Evolutionary conservation across 768 basidiomycete genomes (phyloP).

Genomic region (Kwoniella sp.): DNA sequence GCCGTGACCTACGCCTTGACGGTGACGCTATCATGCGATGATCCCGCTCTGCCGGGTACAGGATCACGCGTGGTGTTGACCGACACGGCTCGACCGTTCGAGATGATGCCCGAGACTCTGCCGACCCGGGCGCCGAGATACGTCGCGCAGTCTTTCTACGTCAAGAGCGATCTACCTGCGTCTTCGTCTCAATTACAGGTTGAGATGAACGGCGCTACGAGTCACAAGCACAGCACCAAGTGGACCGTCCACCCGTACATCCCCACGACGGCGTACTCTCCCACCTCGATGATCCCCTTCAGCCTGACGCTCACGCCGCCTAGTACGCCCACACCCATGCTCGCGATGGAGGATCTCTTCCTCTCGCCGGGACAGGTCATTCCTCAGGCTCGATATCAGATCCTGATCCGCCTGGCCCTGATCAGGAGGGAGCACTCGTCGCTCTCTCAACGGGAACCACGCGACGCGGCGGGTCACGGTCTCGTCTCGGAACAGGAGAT

Average conservation of each 20-base stretch:
- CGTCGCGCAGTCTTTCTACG: slow-evolving; percentile 25
- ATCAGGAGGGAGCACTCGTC: slow-evolving; percentile 35
- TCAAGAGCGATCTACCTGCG: slow-evolving; percentile 15
- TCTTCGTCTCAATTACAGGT: neutral
- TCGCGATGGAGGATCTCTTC: neutral
- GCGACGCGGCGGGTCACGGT: slow-evolving; percentile 24
- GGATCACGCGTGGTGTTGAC: slow-evolving; percentile 27
- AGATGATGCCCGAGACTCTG: slow-evolving; percentile 45
- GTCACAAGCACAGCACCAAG: slow-evolving; percentile 7
- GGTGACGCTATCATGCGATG: slow-evolving; percentile 36
- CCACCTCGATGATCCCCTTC: slow-evolving; percentile 38
- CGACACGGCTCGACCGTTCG: slow-evolving; percentile 35
- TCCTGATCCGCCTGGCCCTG: slow-evolving; percentile 31
- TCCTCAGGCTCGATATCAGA: slow-evolving; percentile 6
- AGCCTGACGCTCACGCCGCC: slow-evolving; percentile 30
- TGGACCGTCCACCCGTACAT: slow-evolving; percentile 38
- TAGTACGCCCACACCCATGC: neutral
- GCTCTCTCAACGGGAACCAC: neutral
- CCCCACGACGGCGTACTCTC: slow-evolving; percentile 42
- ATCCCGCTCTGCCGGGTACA: slow-evolving; percentile 16
- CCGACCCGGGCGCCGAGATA: slow-evolving; percentile 34
- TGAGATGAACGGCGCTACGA: neutral
- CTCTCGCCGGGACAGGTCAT: neutral
- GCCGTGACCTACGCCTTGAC: slow-evolving; percentile 41
- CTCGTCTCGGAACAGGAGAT: slow-evolving; percentile 35